Conservation (phyloP, 192 early-diverging fungal species). For the Pecoramyces ruminantium region DNA sequence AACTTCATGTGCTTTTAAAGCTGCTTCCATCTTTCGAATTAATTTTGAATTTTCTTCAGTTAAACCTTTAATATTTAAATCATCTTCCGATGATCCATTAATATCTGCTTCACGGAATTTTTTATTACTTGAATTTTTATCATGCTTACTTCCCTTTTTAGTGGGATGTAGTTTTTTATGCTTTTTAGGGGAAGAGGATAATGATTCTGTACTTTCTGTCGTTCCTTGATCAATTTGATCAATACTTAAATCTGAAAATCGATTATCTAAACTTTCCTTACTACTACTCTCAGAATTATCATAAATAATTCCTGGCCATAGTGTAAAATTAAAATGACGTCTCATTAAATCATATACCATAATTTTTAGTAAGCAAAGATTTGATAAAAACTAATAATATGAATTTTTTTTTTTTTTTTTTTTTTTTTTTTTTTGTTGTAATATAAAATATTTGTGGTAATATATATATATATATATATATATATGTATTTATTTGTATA, state of each 20-base stretch:
- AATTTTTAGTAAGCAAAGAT: constrained; percentile 25
- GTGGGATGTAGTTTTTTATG: not conserved
- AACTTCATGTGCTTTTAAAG: constrained; percentile 11
- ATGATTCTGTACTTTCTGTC: not conserved
- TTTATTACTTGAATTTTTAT: not conserved
- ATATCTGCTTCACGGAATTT: not conserved
- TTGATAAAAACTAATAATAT: constrained; percentile 25
- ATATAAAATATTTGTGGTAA: no score
- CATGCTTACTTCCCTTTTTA: not conserved
- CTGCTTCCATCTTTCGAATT: constrained; percentile 15
- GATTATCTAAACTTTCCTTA: not conserved
- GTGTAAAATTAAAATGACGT: constrained; percentile 23
- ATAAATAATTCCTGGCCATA: constrained; percentile 20
- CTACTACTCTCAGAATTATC: not conserved
- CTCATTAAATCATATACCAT: constrained; percentile 36
- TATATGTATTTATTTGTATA: no score
- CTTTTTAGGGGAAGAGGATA: not conserved
- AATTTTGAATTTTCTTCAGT: constrained; percentile 7
- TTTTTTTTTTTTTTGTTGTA: no score
- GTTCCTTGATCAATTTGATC: not conserved
- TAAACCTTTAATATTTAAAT: not conserved
- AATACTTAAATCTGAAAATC: not conserved
- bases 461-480: no score
- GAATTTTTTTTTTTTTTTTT: no score
- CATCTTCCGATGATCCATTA: not conserved